Evolutionary conservation across 768 basidiomycete species (phyloP).

Genomic region (Leccinum rimulosum): DNA sequence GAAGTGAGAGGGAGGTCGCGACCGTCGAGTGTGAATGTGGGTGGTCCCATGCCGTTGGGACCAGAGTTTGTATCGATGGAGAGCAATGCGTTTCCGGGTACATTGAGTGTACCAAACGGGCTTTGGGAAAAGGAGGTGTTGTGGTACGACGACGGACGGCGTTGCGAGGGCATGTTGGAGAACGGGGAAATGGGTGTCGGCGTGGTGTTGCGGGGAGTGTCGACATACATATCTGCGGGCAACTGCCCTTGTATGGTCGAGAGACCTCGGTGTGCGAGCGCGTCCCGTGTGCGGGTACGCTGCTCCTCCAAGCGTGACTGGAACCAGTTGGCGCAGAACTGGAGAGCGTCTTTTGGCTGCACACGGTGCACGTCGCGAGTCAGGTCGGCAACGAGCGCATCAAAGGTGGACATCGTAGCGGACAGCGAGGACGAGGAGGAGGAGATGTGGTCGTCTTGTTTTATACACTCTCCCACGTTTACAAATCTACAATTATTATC

Average conservation of each 20-base stretch:
- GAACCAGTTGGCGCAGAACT: slow-evolving; percentile 95
- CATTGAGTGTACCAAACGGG: slow-evolving; percentile 77
- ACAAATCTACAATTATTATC: slow-evolving; percentile 4
- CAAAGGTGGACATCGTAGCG: slow-evolving; percentile 64
- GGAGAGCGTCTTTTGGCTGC: slow-evolving; percentile 87
- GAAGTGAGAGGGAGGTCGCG: slow-evolving; percentile 62
- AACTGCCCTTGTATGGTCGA: slow-evolving; percentile 50
- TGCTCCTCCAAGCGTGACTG: slow-evolving; percentile 85
- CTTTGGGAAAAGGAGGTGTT: slow-evolving; percentile 49
- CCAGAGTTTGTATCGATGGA: slow-evolving; percentile 41
- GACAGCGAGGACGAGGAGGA: slow-evolving; percentile 4
- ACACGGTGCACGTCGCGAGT: slow-evolving; percentile 82
- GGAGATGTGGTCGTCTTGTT: slow-evolving; percentile 3
- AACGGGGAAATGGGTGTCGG: slow-evolving; percentile 55
- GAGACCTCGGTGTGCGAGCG: slow-evolving; percentile 46
- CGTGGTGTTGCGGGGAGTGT: slow-evolving; percentile 36
- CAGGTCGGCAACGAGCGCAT: slow-evolving; percentile 78
- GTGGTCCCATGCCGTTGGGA: slow-evolving; percentile 37
- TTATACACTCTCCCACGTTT: slow-evolving; percentile 28
- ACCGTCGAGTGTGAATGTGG: slow-evolving; percentile 58
- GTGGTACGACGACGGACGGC: slow-evolving; percentile 53
- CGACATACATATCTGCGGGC: slow-evolving; percentile 58
- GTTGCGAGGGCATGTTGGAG: slow-evolving; percentile 45
- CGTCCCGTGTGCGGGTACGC: slow-evolving; percentile 67
- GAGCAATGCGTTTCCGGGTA: slow-evolving; percentile 77